Base-by-base conservation (phyloP, 1,284 basidiomycete genomes). In the Amylostereum chailletii region DNA sequence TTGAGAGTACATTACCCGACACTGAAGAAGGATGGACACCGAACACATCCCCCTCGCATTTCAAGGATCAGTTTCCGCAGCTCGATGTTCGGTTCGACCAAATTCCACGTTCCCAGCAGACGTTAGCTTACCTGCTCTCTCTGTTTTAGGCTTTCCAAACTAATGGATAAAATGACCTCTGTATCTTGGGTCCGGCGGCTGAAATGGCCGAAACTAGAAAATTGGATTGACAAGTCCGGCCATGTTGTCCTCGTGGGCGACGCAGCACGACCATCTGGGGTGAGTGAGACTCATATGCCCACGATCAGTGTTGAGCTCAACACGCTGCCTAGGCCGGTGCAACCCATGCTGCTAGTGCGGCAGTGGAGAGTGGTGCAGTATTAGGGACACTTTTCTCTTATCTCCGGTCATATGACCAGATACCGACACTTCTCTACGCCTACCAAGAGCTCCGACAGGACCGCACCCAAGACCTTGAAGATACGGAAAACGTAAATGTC, bases 191-290 rank as follows among this genome's bases (percentile, higher is more conserved):
- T 19, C 19, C 19, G 19, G 19, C 19, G 51, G 7, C 29, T 44
- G 1, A 46, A 50, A 8, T 50, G 59, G 42, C 45, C 47, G 29
- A 51, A 49, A n/a, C 52, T 60, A 7, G 68, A 68, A 29, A 63
- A 68, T 31, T 69, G 65, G 72, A 65, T 64, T 4, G 66, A 72
- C 55, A 57, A 63, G 29, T 59, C 64, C 34, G 60, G 63, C 2
- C 65, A 65, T 11, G 61, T 77, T 19, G 57, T 74, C n/a, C 60
- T 77, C 4, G 58, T 77, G 34, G 76, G 76, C 36, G 74, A 76
- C 51, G 69, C 74, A 1, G 74, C 74, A 3, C 75, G 76, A 56
- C 69, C 74, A 0, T 19, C 19, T 19, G 19, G 19, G 19, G 19
- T 19, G 19, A 19, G 19, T 19, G 19, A 19, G 19, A 19, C 19